A percentile compares a stretch with the other conserved stretches of the same genome.
These are phyloP conservation scores for Rhizoclosmatium sp. DNA, from an alignment of 192 early-diverging fungal species.

Conservation along the genomic window DNA sequence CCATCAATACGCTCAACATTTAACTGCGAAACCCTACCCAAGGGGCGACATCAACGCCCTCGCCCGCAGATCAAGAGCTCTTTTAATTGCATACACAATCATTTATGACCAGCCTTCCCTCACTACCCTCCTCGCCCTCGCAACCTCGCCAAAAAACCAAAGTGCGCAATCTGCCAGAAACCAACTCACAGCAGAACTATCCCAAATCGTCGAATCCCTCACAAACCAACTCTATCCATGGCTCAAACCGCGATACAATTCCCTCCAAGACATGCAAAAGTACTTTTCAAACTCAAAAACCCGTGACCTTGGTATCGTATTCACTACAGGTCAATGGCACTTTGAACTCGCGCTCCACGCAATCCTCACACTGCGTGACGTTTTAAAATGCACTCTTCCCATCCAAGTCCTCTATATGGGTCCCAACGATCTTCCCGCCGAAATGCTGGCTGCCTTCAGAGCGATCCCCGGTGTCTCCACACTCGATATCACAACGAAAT, in stretches of 20 bases:
- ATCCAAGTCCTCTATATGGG: slow-evolving; percentile 66
- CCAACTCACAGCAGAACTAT: background rate
- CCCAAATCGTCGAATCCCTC: background rate
- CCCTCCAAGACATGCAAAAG: slow-evolving; percentile 16
- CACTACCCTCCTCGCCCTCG: slow-evolving; percentile 23
- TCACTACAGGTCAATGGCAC: slow-evolving; percentile 37
- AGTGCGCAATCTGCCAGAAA: background rate
- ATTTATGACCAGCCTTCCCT: slow-evolving; percentile 34
- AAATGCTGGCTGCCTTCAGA: slow-evolving; percentile 18
- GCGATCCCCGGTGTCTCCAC: slow-evolving; percentile 39
- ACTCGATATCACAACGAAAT: slow-evolving; percentile 45
- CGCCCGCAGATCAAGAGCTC: slow-evolving; percentile 16
- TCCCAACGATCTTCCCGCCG: slow-evolving; percentile 30
- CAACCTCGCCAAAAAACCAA: background rate
- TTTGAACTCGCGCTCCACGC: slow-evolving; percentile 35
- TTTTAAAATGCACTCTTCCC: slow-evolving; percentile 56
- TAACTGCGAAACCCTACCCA: slow-evolving; percentile 6
- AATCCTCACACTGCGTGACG: slow-evolving; percentile 30
- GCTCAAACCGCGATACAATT: slow-evolving; percentile 24
- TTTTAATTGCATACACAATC: slow-evolving; percentile 24
- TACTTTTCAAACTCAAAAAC: slow-evolving; percentile 8
- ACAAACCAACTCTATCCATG: slow-evolving; percentile 22
- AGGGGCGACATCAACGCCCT: slow-evolving; percentile 21
- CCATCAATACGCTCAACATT: slow-evolving; percentile 19
- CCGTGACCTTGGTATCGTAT: slow-evolving; percentile 31